Evolutionary conservation across 225 moss, liverwort and hornwort genomes (phyloP).

Genomic region (Bryum argenteum): DNA sequence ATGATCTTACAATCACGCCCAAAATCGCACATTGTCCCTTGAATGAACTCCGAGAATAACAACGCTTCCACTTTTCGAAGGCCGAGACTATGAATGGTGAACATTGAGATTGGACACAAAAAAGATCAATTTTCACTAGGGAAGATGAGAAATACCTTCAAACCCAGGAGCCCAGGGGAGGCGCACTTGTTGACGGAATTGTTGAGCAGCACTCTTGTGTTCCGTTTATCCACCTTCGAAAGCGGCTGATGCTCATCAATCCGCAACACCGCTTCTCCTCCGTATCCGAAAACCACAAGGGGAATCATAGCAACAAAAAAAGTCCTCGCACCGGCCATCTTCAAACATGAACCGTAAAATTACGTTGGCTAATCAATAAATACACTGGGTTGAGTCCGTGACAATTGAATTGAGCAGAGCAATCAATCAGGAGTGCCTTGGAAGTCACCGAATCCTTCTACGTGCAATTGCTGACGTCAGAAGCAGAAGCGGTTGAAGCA

Average conservation of each 20-base stretch:
- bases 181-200: slow-evolving; percentile 52
- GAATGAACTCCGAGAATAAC: too few relatives aligned
- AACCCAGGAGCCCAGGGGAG: slow-evolving; percentile 52
- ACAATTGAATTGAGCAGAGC: too few relatives aligned
- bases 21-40: too few relatives aligned
- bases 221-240: slow-evolving; percentile 46
- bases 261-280: slow-evolving; percentile 35
- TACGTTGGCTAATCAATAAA: too few relatives aligned
- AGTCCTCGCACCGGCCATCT: slow-evolving; percentile 22
- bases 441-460: too few relatives aligned
- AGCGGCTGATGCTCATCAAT: slow-evolving; percentile 53
- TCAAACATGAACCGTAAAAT: neutral
- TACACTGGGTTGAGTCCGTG: too few relatives aligned
- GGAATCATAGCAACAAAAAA: neutral
- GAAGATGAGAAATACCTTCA: slow-evolving; percentile 35
- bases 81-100: too few relatives aligned
- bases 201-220: slow-evolving; percentile 46
- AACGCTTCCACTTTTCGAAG: too few relatives aligned
- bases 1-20: too few relatives aligned
- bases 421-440: too few relatives aligned
- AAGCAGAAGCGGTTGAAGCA: too few relatives aligned
- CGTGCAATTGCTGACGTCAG: too few relatives aligned
- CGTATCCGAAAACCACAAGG: neutral
- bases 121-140: neutral
- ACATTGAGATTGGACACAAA: neutral